Base-by-base conservation (phyloP, 1,139 yeast species). In the Zygotorulaspora mrakii region DNA sequence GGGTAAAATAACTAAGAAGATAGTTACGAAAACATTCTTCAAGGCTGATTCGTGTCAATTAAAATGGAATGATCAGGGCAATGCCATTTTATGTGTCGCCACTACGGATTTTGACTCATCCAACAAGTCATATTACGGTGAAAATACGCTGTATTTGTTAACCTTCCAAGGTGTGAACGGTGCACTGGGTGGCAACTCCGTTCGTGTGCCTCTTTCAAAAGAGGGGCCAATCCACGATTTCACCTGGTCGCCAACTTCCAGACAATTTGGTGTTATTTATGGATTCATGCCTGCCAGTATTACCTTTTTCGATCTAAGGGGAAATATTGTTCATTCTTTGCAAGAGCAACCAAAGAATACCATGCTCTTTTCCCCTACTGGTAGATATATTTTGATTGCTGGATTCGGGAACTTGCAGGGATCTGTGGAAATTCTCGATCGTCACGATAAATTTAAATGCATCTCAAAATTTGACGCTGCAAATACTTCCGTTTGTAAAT, bases 401-500 rank as follows among this genome's bases (percentile, higher is more conserved):
- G 99, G 99, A 6, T 94, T 94, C 65, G 99, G 99, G 55, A 94
- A 94, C 66, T 76, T 94, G 64, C 97, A 89, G 68, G 99, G 99
- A 47, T 79, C 91, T 8, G 94, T 94, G 48, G 97, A 94, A 61
- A 83, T 94, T 47, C 82, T 89, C 61, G 98, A 94, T 69, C 84
- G 97, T 62, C 88, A 82, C 63, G 80, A 83, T 61, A 85, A 85
- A 64, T 91, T 88, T 63, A 67, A 73, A 45, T 85, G 86, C 64
- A 76, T 91, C 39, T 72, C 88, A 12, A 75, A 87, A 24, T 84
- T 91, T 60, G 88, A 86, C 61, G 98, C 97, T 3, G 69, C 96
- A 34, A 94, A 94, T 67, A 88, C 97, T 9, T 83, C 95, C 20
- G 94, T 83, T 34, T 89, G 96, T 64, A 88, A 85, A 63, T 94